These are phyloP conservation scores for Cajanus cajan DNA, from an alignment of 306 rosid species.

Conservation along the genomic window DNA sequence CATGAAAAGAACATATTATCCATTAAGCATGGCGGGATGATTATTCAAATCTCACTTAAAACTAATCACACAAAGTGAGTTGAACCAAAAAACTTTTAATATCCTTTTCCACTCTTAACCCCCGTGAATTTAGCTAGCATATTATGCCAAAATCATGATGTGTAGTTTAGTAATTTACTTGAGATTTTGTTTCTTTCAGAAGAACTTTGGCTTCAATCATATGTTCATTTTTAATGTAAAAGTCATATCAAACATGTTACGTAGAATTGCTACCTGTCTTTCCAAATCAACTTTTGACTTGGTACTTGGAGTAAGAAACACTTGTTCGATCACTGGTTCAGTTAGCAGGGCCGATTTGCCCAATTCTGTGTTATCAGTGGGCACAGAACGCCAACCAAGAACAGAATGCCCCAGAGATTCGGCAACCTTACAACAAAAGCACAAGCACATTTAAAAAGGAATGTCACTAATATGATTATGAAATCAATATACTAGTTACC, in stretches of 20 bases:
- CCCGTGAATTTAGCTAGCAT: background rate
- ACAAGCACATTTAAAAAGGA: background rate
- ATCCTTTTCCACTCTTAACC: background rate
- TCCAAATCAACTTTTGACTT: background rate
- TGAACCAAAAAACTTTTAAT: background rate
- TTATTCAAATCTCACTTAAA: background rate
- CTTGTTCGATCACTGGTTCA: background rate
- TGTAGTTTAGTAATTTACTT: background rate
- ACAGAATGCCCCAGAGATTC: conserved; percentile 8
- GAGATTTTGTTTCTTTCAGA: background rate
- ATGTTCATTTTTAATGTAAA: background rate
- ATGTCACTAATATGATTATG: background rate
- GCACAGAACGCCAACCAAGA: conserved; percentile 10
- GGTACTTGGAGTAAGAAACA: background rate
- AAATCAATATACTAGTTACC: background rate
- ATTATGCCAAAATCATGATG: background rate
- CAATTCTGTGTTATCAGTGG: background rate
- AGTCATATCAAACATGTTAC: background rate
- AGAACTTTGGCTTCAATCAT: background rate
- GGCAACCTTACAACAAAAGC: background rate
- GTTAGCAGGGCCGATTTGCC: background rate
- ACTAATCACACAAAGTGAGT: background rate
- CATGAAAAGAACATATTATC: conserved; percentile 6
- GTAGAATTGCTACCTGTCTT: background rate
- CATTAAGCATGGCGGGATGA: background rate